Percentiles rank a stretch among this genome's conserved stretches.
Conservation (phyloP, 768 basidiomycete genomes). For the Termitomyces titanicus region DNA sequence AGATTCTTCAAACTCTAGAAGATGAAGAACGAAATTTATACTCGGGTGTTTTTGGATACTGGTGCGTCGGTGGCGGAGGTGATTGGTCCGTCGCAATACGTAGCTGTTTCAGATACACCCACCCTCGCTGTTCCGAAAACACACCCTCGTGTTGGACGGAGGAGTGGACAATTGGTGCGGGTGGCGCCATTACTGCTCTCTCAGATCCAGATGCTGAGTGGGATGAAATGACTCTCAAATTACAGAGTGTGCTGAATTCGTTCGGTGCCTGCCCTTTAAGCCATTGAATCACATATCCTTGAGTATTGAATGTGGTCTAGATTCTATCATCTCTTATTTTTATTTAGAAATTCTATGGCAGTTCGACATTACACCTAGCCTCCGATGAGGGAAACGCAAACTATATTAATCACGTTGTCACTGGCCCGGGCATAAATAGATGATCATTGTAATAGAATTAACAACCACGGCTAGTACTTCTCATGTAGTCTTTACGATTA, state of each 20-base stretch:
- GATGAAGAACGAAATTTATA: slow-evolving; percentile 72
- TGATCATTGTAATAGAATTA: too few species aligned
- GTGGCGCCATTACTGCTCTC: slow-evolving; percentile 95
- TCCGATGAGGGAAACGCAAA: too few species aligned
- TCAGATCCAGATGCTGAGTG: slow-evolving; percentile 85
- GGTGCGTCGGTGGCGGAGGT: slow-evolving; percentile 82
- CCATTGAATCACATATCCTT: neutral
- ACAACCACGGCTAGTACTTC: too few species aligned
- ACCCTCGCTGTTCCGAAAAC: neutral
- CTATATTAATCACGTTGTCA: too few species aligned
- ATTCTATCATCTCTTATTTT: too few species aligned
- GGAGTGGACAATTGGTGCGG: slow-evolving; percentile 81
- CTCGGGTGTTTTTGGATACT: slow-evolving; percentile 92
- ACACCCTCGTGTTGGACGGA: slow-evolving; percentile 29
- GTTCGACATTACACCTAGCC: neutral
- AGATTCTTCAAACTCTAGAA: slow-evolving; percentile 83
- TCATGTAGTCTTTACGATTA: too few species aligned
- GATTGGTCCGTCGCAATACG: slow-evolving; percentile 96
- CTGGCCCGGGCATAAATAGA: too few species aligned
- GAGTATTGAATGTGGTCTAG: too few species aligned
- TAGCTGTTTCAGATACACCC: slow-evolving; percentile 78
- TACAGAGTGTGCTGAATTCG: slow-evolving; percentile 68
- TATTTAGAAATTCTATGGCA: neutral
- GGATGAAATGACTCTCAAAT: slow-evolving; percentile 92
- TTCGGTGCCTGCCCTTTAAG: slow-evolving; percentile 37